Base-by-base conservation (phyloP, 164 flowering plant genomes). In the Warburgia ugandensis region DNA sequence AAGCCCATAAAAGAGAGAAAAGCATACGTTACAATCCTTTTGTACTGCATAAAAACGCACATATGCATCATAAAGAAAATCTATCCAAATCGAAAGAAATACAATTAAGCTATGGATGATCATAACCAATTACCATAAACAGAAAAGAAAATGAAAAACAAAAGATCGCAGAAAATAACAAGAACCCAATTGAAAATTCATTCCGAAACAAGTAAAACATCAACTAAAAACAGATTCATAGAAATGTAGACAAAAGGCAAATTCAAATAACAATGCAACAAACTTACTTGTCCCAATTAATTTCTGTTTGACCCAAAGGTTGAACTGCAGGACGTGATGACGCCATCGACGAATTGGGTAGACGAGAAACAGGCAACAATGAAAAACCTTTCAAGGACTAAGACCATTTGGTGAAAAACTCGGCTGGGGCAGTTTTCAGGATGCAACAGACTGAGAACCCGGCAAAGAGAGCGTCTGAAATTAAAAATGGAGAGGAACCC, bases 221-320 rank as follows among this genome's bases (percentile, higher is more conserved):
- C 2, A 22, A 42, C 3, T 7, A 23, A 31, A 42, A 6, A 21
- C 19, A 42, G n/a, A n/a, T n/a, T n/a, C n/a, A 42, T 29, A 49
- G 1, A 21, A 47, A 48, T 29, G 9, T 16, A 17, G 2, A 8
- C 21, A 30, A 48, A 30, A 7, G 9, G 21, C 13, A 12, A 6
- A 21, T 25, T 7, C 0, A 14, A 26, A 0, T 45, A 5, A 22
- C n/a, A n/a, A 39, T 11, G 16, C 21, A 6, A 39, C 26, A 25
- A 17, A 6, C 40, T 8, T 71, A 86, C 95, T 80, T 83, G 74
- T 86, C 88, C 95, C 95, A 86, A 59, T 86, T 80, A 54, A 86
- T 80, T 62, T 86, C 95, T n/a, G 84, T 68, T 56, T 66, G 82
- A 1, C 66, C 82, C 25, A 79, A 68, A n/a, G 87, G 43, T 9